Evolutionary conservation across 305 asterid species (phyloP), one percentile per base, ranked within the genome.

Genomic region (Andrographis paniculata): DNA sequence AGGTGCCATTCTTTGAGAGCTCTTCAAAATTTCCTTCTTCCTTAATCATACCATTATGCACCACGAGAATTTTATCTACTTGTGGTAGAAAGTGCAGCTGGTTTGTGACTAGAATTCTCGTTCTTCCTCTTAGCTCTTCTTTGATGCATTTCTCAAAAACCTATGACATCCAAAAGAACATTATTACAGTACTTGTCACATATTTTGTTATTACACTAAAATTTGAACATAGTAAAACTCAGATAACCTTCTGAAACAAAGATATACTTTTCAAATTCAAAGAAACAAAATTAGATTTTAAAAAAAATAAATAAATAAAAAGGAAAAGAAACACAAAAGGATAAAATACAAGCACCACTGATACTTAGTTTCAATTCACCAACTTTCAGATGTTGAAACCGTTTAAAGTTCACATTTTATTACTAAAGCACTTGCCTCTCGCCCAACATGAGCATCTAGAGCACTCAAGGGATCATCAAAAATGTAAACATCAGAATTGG

Each of bases 401-500:
- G 44, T 0, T 47, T 2, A 11, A 39, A 24, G 45, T n/a, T n/a
- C 10, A 18, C 47, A 48, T 13, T 17, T 0, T 24, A 38, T 9
- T 17, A 33, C 27, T 23, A 15, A 53, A 50, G 18, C 23, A 52
- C 42, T 52, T 60, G 69, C 87, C 70, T 73, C 77, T 16, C 71
- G 68, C 38, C 72, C 77, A 18, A 79, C 84, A 46, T 73, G 79
- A 55, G 84, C 79, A 52, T 79, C 88, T 12, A 88, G 76, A 68
- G 97, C 97, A 68, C 95, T 84, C 55, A 88, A 75, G 40, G 97
- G 95, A 63, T 88, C 97, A 66, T 88, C 97, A 67, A 88, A 88
- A 54, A 88, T 45, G 60, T 81, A 88, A 31, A 79, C 82, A 77
- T 88, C 97, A 8, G 97, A 79, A 66, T 79, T 59, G 39, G 93